Percentiles rank a stretch among this genome's conserved stretches.
phyloP scores from a whole-genome alignment of 768 basidiomycete genomes.

The Tulasnella sp. region DNA sequence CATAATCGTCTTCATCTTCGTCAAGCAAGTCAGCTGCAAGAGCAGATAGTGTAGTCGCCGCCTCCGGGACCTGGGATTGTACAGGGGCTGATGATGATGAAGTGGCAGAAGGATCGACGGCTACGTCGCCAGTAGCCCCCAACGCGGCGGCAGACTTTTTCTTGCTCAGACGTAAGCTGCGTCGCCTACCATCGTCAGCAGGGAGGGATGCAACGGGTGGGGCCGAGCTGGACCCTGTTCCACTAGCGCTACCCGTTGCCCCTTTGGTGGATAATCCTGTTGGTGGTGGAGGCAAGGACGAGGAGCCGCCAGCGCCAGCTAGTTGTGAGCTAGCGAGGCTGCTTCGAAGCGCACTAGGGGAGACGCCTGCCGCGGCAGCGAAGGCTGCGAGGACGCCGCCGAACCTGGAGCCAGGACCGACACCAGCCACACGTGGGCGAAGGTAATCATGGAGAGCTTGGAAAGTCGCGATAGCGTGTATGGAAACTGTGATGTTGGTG shows the following conservation, averaged over 20 bases:
- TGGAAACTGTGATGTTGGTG: conserved; percentile 82
- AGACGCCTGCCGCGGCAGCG: conserved; percentile 57
- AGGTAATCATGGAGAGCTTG: conserved; percentile 95
- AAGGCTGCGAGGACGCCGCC: conserved; percentile 88
- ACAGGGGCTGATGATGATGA: conserved; percentile 17
- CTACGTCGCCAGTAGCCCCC: conserved; percentile 22
- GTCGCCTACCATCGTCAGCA: conserved; percentile 42
- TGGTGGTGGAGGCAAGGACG: conserved; percentile 23
- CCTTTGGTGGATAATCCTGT: conserved; percentile 29
- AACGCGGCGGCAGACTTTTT: conserved; percentile 32
- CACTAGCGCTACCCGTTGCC: conserved; percentile 12
- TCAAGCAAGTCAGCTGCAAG: conserved; percentile 22
- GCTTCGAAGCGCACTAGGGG: conserved; percentile 33
- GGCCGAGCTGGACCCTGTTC: background rate
- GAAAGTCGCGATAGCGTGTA: conserved; percentile 97
- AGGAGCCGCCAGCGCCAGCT: conserved; percentile 22
- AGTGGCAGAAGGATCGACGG: conserved; percentile 17
- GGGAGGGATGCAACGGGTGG: background rate
- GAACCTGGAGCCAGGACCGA: conserved; percentile 35
- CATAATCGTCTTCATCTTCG: conserved; percentile 66
- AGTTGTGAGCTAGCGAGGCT: conserved; percentile 20
- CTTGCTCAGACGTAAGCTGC: conserved; percentile 75
- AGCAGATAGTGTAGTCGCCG: conserved; percentile 11
- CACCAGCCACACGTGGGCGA: conserved; percentile 73
- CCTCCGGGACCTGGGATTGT: conserved; percentile 10